A percentile compares a stretch with the other conserved stretches of the same genome.
phyloP scores from a whole-genome alignment of 73 alveolate genomes.

The Stentor roeselii region DNA sequence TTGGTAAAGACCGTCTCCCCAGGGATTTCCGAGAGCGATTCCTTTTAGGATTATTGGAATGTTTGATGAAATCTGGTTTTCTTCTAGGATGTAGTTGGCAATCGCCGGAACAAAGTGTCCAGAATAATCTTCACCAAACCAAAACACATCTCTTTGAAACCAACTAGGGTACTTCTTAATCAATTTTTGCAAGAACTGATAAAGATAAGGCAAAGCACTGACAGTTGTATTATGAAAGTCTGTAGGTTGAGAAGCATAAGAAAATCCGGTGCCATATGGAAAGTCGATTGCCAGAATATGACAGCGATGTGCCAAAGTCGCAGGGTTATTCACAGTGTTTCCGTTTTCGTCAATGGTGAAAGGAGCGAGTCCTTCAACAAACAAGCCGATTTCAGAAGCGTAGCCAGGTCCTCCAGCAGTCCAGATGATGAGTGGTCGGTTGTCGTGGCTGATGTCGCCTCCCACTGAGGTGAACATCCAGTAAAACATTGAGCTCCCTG shows the following conservation, averaged over 20 bases:
- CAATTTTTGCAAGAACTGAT: slow-evolving; percentile 48
- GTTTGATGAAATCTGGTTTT: slow-evolving; percentile 23
- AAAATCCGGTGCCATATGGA: slow-evolving; percentile 63
- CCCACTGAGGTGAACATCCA: slow-evolving; percentile 18
- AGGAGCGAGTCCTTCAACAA: slow-evolving; percentile 79
- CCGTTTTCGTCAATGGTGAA: slow-evolving; percentile 20
- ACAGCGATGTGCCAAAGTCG: slow-evolving; percentile 36
- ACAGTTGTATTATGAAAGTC: background rate
- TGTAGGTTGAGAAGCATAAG: background rate
- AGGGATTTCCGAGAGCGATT: slow-evolving; percentile 56
- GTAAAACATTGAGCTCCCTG: slow-evolving; percentile 11
- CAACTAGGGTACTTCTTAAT: slow-evolving; percentile 55
- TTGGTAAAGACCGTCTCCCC: slow-evolving; percentile 43
- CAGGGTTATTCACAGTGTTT: slow-evolving; percentile 3
- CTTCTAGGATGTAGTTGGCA: slow-evolving; percentile 39
- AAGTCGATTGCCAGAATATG: slow-evolving; percentile 48
- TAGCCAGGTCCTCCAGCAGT: slow-evolving; percentile 93
- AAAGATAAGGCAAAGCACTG: background rate
- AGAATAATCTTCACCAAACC: slow-evolving; percentile 83
- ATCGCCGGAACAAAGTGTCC: slow-evolving; percentile 81
- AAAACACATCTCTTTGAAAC: slow-evolving; percentile 57
- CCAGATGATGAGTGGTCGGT: slow-evolving; percentile 67
- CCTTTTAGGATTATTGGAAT: slow-evolving; percentile 40
- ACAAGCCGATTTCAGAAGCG: slow-evolving; percentile 62
- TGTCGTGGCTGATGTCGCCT: slow-evolving; percentile 34